Percentiles rank a stretch among this genome's conserved stretches.
phyloP scores from a whole-genome alignment of 2,329 filamentous ascomycete genomes.

The Bertia moriformis region DNA sequence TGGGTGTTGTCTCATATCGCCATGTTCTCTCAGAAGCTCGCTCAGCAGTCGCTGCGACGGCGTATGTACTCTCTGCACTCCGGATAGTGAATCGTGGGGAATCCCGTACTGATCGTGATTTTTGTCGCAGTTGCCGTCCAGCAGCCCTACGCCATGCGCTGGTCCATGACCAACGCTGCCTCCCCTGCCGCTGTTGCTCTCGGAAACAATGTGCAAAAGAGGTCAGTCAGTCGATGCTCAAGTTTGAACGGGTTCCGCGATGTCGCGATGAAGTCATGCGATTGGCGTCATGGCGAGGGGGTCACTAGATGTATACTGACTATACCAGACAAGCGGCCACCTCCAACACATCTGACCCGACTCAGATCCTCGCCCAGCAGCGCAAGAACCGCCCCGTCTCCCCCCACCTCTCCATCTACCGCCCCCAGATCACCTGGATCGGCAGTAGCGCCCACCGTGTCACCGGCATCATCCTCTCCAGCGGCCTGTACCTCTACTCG shows the following conservation, averaged over 20 bases:
- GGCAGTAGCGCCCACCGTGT: slow-evolving; percentile 46
- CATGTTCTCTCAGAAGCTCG: slow-evolving; percentile 30
- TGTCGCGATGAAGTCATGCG: neutral
- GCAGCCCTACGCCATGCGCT: neutral
- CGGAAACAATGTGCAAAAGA: neutral
- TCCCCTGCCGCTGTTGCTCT: slow-evolving; percentile 1
- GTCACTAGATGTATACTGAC: neutral
- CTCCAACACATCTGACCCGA: slow-evolving; percentile 22
- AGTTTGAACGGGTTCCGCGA: too few species aligned
- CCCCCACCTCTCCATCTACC: slow-evolving; percentile 59
- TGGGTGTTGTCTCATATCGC: too few species aligned
- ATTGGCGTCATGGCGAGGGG: neutral
- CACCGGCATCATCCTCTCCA: slow-evolving; percentile 44
- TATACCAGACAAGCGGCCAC: slow-evolving; percentile 26
- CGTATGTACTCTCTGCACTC: slow-evolving; percentile 18
- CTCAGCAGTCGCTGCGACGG: slow-evolving; percentile 28
- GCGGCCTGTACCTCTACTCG: slow-evolving; percentile 52
- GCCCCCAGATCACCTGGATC: slow-evolving; percentile 57
- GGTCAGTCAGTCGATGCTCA: neutral
- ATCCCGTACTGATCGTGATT: too few species aligned
- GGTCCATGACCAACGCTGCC: neutral
- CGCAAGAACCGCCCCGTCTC: slow-evolving; percentile 53
- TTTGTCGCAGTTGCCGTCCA: slow-evolving; percentile 1
- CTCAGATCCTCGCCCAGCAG: slow-evolving; percentile 50
- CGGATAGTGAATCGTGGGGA: too few species aligned